Evolutionary conservation across 2,329 filamentous ascomycete species (phyloP).

Genomic region (Diplodia intermedia): DNA sequence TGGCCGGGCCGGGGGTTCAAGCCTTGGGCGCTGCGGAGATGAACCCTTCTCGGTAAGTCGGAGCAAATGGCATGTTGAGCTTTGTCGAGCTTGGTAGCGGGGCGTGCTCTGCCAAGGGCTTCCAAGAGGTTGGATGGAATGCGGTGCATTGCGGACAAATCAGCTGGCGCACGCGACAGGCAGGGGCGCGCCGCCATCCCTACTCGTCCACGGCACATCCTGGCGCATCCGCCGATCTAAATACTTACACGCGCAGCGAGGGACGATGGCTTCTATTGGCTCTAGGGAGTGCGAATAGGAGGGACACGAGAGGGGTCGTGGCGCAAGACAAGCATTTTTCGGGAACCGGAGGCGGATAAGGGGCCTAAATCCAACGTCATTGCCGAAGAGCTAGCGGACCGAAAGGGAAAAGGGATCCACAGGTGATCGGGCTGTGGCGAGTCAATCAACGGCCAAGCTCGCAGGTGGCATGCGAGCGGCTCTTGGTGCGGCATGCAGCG

Average conservation of each 20-base stretch:
- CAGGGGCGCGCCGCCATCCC: background rate
- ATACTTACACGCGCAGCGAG: conserved; percentile 22
- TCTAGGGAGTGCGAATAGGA: conserved; percentile 1
- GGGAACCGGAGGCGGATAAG: conserved; percentile 29
- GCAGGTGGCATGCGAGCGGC: background rate
- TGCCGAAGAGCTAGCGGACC: conserved; percentile 10
- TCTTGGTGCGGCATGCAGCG: conserved; percentile 22
- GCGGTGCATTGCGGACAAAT: conserved; percentile 8
- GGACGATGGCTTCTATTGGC: conserved; percentile 22
- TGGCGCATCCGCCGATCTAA: conserved; percentile 29
- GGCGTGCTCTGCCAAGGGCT: conserved; percentile 20
- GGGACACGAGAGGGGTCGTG: conserved; percentile 18
- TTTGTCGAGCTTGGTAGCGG: conserved; percentile 15
- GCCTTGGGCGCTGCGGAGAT: conserved; percentile 31
- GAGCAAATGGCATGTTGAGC: conserved; percentile 13
- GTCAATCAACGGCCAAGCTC: conserved; percentile 1
- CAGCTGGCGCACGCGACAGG: background rate
- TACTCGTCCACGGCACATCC: conserved; percentile 12
- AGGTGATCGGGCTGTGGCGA: conserved; percentile 21
- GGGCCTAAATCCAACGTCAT: conserved; percentile 29
- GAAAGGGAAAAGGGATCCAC: conserved; percentile 22
- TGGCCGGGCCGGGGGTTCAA: conserved; percentile 17
- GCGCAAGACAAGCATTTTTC: conserved; percentile 29
- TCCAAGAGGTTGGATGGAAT: conserved; percentile 13
- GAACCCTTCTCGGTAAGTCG: conserved; percentile 28